Evolutionary conservation across 305 asterid genomes (phyloP), one percentile per base, ranked within the genome.

Genomic region (Andrographis paniculata): DNA sequence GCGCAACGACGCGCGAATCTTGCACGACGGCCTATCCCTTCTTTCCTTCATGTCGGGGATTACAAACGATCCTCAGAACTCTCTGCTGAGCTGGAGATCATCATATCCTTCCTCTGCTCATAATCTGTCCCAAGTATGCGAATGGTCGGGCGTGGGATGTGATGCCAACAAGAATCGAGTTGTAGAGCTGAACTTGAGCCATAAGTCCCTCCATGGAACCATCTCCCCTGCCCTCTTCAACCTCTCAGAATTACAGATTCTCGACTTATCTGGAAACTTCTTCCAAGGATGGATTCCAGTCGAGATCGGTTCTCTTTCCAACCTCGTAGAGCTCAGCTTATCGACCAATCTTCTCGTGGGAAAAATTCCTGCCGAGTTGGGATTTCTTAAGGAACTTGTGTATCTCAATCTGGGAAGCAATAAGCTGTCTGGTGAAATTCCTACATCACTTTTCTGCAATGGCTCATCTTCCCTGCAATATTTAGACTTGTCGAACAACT

Each of bases 381-480:
- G 84, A 17, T 47, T 18, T 5, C 77, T 84, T 49, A 53, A 43
- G 6, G 50, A 66, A 17, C 20, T 87, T 49, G 73, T 62, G 21
- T 87, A 87, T 52, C 84, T 87, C 47, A 75, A 87, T 68, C 72
- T 87, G 6, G 95, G 94, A 38, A 71, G 78, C 17, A 87, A 87
- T 64, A 53, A 48, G 33, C 73, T 87, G 27, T 45, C 13, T 10
- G 88, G 96, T 3, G 77, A 71, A 28, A 80, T 87, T 23, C 96
- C 95, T 19, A 2, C 12, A 11, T 62, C 80, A 0, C 70, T 84
- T 60, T 68, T 84, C 22, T 82, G 87, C 70, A 80, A 76, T 53
- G 71, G 72, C 20, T 72, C 93, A 1, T 63, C 67, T n/a, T 59
- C 38, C 0, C n/a, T 87, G 35, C 70, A 74, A 11, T 84, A 84